Evolutionary conservation across 805 yeast genomes (phyloP).

Genomic region (Kodamaea neixiangensis): DNA sequence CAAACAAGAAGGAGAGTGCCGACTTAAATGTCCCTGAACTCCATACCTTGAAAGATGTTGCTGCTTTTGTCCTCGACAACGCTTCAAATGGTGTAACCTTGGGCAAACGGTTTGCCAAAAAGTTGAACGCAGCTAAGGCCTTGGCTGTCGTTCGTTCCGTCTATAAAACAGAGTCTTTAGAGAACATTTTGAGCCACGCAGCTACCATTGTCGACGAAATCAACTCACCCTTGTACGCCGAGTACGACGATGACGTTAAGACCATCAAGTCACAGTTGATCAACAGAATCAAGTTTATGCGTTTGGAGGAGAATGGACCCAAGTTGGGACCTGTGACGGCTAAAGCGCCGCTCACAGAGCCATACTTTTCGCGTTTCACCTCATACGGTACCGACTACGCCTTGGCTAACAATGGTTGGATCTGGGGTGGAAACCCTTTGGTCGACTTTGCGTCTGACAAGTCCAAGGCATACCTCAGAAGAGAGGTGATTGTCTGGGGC

Average conservation of each 20-base stretch:
- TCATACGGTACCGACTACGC: constrained; percentile 61
- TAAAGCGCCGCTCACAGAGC: constrained; percentile 68
- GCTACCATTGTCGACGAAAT: constrained; percentile 68
- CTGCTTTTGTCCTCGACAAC: constrained; percentile 5
- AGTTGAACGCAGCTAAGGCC: constrained; percentile 51
- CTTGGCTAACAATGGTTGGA: constrained; percentile 96
- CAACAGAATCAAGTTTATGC: constrained; percentile 73
- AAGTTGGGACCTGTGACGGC: constrained; percentile 61
- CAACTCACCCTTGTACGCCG: constrained; percentile 68
- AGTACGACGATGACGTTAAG: constrained; percentile 71
- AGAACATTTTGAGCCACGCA: constrained; percentile 39
- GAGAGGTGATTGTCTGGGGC: constrained; percentile 97
- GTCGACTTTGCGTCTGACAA: constrained; percentile 86
- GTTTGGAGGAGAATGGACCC: constrained; percentile 84
- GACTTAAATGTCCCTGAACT: background rate
- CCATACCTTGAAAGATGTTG: background rate
- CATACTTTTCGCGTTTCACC: constrained; percentile 78
- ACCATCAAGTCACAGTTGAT: constrained; percentile 68
- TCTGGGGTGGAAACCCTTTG: constrained; percentile 95
- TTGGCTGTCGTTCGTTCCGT: constrained; percentile 49
- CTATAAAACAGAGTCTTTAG: constrained; percentile 17
- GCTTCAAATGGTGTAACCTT: constrained; percentile 43
- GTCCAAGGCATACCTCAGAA: constrained; percentile 78
- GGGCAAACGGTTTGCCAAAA: constrained; percentile 54
- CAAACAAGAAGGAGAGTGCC: background rate